Evolutionary conservation across 441 rosid genomes (phyloP).

Genomic region (Erysimum cheiri): DNA sequence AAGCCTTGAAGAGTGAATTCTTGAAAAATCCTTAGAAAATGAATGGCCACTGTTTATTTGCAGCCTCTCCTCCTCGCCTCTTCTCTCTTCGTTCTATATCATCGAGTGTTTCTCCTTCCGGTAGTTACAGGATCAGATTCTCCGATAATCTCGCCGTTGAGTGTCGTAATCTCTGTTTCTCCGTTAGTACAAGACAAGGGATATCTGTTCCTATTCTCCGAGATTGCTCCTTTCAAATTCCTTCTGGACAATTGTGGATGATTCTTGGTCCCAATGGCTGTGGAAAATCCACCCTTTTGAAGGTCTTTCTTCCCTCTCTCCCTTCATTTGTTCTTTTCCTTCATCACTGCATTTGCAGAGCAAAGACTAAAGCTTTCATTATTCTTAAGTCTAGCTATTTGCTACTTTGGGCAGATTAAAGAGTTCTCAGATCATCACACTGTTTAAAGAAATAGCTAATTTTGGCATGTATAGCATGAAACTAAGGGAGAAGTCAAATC

Average conservation of each 20-base stretch:
- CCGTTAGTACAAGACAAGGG: slow-evolving; percentile 61
- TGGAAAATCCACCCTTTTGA: slow-evolving; percentile 95
- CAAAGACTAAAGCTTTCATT: background rate
- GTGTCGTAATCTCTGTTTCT: slow-evolving; percentile 70
- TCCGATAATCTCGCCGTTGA: slow-evolving; percentile 61
- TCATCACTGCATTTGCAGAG: background rate
- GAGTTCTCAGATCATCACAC: background rate
- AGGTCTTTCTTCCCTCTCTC: slow-evolving; percentile 51
- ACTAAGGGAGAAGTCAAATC: slow-evolving; percentile 6
- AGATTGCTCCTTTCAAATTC: slow-evolving; percentile 77
- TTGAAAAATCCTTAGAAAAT: background rate
- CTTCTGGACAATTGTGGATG: slow-evolving; percentile 92
- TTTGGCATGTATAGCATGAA: background rate
- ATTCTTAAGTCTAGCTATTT: background rate
- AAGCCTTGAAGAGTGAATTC: background rate
- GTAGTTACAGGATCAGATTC: slow-evolving; percentile 48
- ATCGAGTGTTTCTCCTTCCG: slow-evolving; percentile 29
- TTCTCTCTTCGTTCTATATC: slow-evolving; percentile 27
- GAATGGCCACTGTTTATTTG: slow-evolving; percentile 25
- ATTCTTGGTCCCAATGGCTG: slow-evolving; percentile 98
- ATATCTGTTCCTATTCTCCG: slow-evolving; percentile 65
- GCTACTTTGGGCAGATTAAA: background rate
- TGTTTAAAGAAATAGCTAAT: slow-evolving; percentile 10
- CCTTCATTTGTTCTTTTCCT: background rate
- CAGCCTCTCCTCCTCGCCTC: slow-evolving; percentile 25